Conservation (phyloP, 192 early-diverging fungal genomes). For the Gaertneriomyces sp. region DNA sequence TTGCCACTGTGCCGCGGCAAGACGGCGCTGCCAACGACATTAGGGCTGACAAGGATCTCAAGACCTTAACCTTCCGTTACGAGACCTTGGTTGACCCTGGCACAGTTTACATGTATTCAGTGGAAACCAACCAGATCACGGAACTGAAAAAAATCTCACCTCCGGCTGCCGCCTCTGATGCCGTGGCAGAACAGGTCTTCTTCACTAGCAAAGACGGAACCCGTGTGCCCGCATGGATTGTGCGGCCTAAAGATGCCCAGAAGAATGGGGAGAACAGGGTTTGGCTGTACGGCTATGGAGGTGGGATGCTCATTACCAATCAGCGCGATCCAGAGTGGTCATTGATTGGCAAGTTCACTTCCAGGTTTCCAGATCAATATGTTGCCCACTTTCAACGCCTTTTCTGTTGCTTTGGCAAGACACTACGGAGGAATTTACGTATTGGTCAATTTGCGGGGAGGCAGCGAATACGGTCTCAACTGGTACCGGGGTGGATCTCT, state of each 20-base stretch:
- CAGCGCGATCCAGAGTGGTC: neutral
- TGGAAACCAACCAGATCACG: conserved; percentile 6
- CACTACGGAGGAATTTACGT: conserved; percentile 24
- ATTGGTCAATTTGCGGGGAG: conserved; percentile 53
- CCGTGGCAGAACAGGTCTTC: conserved; percentile 5
- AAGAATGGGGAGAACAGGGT: neutral
- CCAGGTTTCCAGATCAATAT: conserved; percentile 8
- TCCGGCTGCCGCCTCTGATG: conserved; percentile 7
- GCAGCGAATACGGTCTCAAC: conserved; percentile 50
- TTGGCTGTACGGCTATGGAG: conserved; percentile 10
- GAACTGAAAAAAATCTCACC: neutral
- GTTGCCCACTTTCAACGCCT: conserved; percentile 13
- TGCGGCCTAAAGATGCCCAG: conserved; percentile 8
- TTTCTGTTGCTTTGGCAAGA: conserved; percentile 17
- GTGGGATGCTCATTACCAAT: neutral
- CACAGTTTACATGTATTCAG: conserved; percentile 9
- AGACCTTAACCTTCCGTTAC: conserved; percentile 10
- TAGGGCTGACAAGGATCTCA: neutral
- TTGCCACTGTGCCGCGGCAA: conserved; percentile 2
- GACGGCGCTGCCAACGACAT: conserved; percentile 14
- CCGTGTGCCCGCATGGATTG: conserved; percentile 1
- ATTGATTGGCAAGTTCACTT: neutral
- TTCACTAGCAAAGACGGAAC: conserved; percentile 14
- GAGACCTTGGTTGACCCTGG: conserved; percentile 13
- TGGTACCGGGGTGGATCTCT: conserved; percentile 51